These are phyloP conservation scores for Penium margaritaceum DNA, from an alignment of 139 green algal genomes.

Conservation along the genomic window DNA sequence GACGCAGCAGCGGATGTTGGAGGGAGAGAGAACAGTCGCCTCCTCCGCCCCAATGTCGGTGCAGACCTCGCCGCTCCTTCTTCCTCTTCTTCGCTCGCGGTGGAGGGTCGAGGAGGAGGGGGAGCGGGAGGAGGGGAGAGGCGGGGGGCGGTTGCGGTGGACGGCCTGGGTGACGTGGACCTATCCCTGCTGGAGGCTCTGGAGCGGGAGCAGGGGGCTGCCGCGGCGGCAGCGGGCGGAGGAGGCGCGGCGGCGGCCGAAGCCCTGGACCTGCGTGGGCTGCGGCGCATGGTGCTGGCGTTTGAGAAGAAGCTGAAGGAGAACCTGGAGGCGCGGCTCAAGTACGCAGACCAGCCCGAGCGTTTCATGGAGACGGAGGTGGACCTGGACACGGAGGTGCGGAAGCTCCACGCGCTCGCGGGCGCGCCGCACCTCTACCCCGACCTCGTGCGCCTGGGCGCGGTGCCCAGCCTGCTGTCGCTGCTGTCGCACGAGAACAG, in stretches of 20 bases:
- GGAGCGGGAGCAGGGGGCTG: neutral
- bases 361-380: constrained; percentile 91
- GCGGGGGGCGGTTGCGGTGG: too few relatives aligned
- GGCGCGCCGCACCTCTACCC: constrained; percentile 71
- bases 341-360: constrained; percentile 70
- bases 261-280: constrained; percentile 11
- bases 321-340: constrained; percentile 41
- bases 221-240: neutral
- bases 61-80: too few relatives aligned
- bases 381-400: constrained; percentile 76
- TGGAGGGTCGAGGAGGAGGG: too few relatives aligned
- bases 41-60: too few relatives aligned
- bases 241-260: neutral
- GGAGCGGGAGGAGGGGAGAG: too few relatives aligned
- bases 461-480: constrained; percentile 64
- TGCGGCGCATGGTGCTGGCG: constrained; percentile 34
- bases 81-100: too few relatives aligned
- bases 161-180: too few relatives aligned
- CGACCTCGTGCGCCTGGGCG: constrained; percentile 60
- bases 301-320: constrained; percentile 46
- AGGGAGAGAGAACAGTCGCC: too few relatives aligned
- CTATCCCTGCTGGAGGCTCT: constrained; percentile 17
- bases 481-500: constrained; percentile 88
- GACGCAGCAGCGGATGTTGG: too few relatives aligned
- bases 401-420: constrained; percentile 53